phyloP scores from a whole-genome alignment of 1,284 basidiomycete species.

The Phlebopus sp. region DNA sequence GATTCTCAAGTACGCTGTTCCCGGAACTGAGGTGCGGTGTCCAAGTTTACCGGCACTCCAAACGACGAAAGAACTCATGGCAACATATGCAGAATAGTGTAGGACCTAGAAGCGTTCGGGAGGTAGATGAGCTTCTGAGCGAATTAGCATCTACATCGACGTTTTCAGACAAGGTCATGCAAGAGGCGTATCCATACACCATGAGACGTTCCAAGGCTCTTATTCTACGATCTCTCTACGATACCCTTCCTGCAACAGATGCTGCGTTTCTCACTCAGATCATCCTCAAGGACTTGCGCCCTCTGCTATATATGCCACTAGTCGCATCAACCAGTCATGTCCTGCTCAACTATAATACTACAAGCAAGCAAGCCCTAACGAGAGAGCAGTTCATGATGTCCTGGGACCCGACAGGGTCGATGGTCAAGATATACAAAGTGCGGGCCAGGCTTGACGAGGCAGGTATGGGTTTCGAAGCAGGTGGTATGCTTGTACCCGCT shows the following conservation, averaged over 20 bases:
- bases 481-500: slow-evolving; percentile 20
- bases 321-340: slow-evolving; percentile 39
- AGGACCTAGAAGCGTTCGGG: slow-evolving; percentile 39
- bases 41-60: background rate
- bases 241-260: slow-evolving; percentile 54
- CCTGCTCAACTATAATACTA: slow-evolving; percentile 54
- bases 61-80: slow-evolving; percentile 14
- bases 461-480: slow-evolving; percentile 47
- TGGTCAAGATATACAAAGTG: slow-evolving; percentile 55
- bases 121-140: slow-evolving; percentile 66
- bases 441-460: slow-evolving; percentile 60
- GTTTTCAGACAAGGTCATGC: slow-evolving; percentile 48
- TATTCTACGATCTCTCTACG: slow-evolving; percentile 56
- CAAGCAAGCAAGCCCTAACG: slow-evolving; percentile 53
- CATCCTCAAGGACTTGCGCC: slow-evolving; percentile 79
- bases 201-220: slow-evolving; percentile 33
- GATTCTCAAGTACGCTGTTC: slow-evolving; percentile 40
- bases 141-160: slow-evolving; percentile 67
- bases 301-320: slow-evolving; percentile 68
- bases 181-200: slow-evolving; percentile 21
- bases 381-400: slow-evolving; percentile 62
- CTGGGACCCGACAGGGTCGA: slow-evolving; percentile 62
- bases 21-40: slow-evolving; percentile 17
- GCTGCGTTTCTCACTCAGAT: slow-evolving; percentile 74
- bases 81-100: slow-evolving; percentile 20